Evolutionary conservation across 179 eudicot genomes (phyloP), one percentile per base, ranked within the genome.

Genomic region (Beta macrorhiza): DNA sequence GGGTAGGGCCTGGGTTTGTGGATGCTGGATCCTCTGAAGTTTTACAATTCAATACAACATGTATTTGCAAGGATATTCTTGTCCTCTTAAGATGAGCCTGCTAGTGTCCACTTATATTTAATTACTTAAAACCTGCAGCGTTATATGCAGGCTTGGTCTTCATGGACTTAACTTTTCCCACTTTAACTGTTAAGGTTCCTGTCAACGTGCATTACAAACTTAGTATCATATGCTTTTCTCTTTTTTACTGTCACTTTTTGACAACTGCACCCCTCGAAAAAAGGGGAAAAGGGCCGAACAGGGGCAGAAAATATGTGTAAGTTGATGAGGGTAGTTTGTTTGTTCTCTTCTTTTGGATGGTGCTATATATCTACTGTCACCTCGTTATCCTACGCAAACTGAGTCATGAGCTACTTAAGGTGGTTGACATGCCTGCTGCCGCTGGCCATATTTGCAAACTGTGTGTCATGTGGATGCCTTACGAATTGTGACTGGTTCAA

Each of bases 371-470:
- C 8, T 32, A 19, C 59, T 77, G 37, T 76, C 29, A 49, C 13
- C 25, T n/a, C 32, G 1, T 53, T 74, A 2, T 5, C 69, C 19
- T 72, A 45, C 59, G 5, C 51, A 69, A 17, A n/a, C 62, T 76
- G 67, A 20, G 53, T 25, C 49, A 25, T 22, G 52, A 61, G 37
- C 74, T 25, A 29, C 25, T 76, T 10, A 70, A 75, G 52, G 65
- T 14, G 19, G 51, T 32, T n/a, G 7, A 67, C 15, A 25, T 70
- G 65, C 55, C 29, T 83, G 72, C 55, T 58, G n/a, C 78, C 68
- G 51, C 71, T 67, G 45, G 69, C 47, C 76, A 53, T 12, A 73
- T 52, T 69, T 79, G 57, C 79, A 45, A 47, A 37, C 17, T 56
- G 14, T 7, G 53, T 45, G 12, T 4, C 52, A 12, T 56, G 58